Percentiles rank a stretch among this genome's conserved stretches.
These are phyloP conservation scores for Curvularia verruculosa DNA, from an alignment of 2,329 filamentous ascomycete genomes.

Conservation along the genomic window DNA sequence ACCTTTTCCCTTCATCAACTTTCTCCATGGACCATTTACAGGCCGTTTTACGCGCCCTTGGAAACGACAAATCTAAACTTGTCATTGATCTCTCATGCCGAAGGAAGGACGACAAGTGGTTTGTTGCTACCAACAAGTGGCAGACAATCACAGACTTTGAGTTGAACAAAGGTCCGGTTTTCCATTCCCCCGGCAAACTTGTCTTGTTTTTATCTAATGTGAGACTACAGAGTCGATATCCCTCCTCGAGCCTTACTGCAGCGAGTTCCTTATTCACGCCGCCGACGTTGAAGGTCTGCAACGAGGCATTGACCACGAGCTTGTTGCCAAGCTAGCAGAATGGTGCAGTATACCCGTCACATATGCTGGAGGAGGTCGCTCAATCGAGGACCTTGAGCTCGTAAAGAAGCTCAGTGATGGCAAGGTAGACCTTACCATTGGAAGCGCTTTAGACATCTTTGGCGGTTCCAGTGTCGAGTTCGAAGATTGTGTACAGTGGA, in stretches of 20 bases:
- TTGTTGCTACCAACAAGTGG: constrained; percentile 99
- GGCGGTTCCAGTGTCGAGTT: constrained; percentile 86
- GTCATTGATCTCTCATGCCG: constrained; percentile 96
- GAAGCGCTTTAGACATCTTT: constrained; percentile 95
- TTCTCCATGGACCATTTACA: constrained; percentile 81
- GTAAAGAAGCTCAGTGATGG: constrained; percentile 80
- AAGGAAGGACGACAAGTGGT: constrained; percentile 77
- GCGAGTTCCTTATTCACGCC: constrained; percentile 95
- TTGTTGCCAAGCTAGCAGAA: constrained; percentile 75
- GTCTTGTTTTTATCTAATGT: neutral
- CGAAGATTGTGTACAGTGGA: constrained; percentile 90
- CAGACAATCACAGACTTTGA: constrained; percentile 98
- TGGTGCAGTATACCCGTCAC: constrained; percentile 95
- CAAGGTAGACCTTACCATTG: constrained; percentile 91
- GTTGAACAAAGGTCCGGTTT: constrained; percentile 75
- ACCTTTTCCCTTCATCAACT: constrained; percentile 81
- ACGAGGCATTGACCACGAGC: constrained; percentile 82
- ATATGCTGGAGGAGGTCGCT: constrained; percentile 91
- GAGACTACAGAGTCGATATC: constrained; percentile 71
- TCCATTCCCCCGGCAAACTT: neutral
- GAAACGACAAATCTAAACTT: constrained; percentile 76
- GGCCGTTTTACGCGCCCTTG: constrained; percentile 73
- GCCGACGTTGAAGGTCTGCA: constrained; percentile 96
- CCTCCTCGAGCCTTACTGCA: constrained; percentile 86
- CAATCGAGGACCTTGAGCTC: constrained; percentile 78